Base-by-base conservation (phyloP, 805 yeast genomes). In the Myxozyma nipponensis region DNA sequence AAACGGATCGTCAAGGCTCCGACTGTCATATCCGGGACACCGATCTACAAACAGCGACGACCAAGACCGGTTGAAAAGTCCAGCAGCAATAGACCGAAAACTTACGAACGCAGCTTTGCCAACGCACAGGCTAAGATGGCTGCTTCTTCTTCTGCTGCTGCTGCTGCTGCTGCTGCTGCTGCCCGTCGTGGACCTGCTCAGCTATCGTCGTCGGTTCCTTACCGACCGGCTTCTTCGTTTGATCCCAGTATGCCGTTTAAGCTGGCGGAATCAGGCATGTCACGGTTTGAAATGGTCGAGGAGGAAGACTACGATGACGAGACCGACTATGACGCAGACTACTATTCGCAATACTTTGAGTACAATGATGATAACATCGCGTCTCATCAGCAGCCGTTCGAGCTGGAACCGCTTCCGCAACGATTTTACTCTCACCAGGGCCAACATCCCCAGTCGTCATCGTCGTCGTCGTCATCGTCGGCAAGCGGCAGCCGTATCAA, bases 1-100 rank as follows among this genome's bases (percentile, higher is more conserved):
- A 35, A 25, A 17, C 46, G 35, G 28, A 44, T 46, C n/a, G 41
- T 36, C 6, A 17, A 42, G 18, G 51, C 26, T 4, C 35, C 41
- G 2, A 39, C 40, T 22, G 22, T 50, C 4, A 42, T 48, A 4
- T 23, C 40, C 19, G 57, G 57, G 1, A 42, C 57, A 4, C 55
- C 57, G 3, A 44, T 48, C 15, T 53, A 53, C 46, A 53, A 53
- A 38, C 57, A 53, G 32, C 51, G 57, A 2, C 46, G 54, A 21
- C 50, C 52, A n/a, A 42, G 54, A 9, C 46, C 49, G 3, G 37
- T 13, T 28, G 32, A 28, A 9, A 28, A 28, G 32, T 7, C 5
- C 13, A 18, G 5, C 17, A 28, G 22, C 5, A 17, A 39, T 17
- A 28, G 32, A 28, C n/a, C n/a, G n/a, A n/a, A n/a, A n/a, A 34